Base-by-base conservation (phyloP, 2,329 filamentous ascomycete species). In the Cryphonectria japonica region DNA sequence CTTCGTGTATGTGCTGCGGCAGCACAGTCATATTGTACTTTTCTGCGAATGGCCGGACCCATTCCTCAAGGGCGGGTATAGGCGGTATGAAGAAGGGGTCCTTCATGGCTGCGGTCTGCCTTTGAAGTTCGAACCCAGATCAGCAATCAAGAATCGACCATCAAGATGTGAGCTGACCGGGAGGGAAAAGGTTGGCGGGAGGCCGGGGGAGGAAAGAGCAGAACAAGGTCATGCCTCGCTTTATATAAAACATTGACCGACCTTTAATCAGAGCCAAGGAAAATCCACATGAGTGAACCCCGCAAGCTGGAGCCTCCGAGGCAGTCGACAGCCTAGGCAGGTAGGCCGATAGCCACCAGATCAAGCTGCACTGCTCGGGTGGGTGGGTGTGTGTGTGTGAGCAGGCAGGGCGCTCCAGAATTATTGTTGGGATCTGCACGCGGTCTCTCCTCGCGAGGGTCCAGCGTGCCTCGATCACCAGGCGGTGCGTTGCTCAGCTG, bases 1-100 rank as follows among this genome's bases (percentile, higher is more conserved):
- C 86, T 81, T 97, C 92, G 83, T 96, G 93, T 76, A 93, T 85
- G 81, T 97, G 93, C 65, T 92, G 82, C 22, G 92, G 91, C 29
- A 96, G 86, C 7, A 91, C 91, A 11, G 87, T 84, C 62, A 95
- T 84, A 67, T 83, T 80, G 71, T 92, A 82, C 72, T 82, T 83
- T 75, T 92, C 86, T 73, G 92, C 89, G 78, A 89, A 84, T 22
- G 92, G 92, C 79, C 90, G 85, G 66, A 90, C 82, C 70, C 88
- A 85, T 70, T 83, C 79, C 75, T 82, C 84, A 68, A 89, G 82
- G 78, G 85, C 86, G 67, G 90, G 90, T 52, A 87, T 81, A 29
- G 89, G 86, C 70, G 87, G 81, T 74, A 93, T 83, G 69, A 89
- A 88, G 78, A 94, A 93, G 1, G 91, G 91, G 75, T 95, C 92